These are phyloP conservation scores for Colletotrichum spaethianum DNA, from an alignment of 2,329 filamentous ascomycete species.

Conservation along the genomic window DNA sequence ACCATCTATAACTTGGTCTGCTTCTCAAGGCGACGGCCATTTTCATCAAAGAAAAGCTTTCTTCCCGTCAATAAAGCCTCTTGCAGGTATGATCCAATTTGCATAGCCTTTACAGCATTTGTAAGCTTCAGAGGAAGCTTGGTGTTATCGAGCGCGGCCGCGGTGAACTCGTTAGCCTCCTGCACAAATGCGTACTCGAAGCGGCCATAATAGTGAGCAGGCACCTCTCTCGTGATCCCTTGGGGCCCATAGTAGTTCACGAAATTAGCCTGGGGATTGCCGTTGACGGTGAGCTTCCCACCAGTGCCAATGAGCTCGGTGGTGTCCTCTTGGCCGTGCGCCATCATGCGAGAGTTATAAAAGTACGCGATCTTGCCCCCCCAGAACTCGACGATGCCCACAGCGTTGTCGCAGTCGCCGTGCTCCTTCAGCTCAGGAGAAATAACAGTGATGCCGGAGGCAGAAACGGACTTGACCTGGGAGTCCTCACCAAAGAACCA, in stretches of 20 bases:
- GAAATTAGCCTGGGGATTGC: constrained; percentile 67
- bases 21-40: constrained; percentile 59
- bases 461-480: constrained; percentile 50
- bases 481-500: constrained; percentile 53
- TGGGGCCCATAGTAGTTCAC: constrained; percentile 67
- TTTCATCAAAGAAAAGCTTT: constrained; percentile 72
- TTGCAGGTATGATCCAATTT: constrained; percentile 73
- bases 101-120: constrained; percentile 72
- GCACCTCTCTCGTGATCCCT: constrained; percentile 72
- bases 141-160: constrained; percentile 68
- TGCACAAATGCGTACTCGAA: constrained; percentile 74
- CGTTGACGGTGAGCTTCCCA: constrained; percentile 75
- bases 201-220: constrained; percentile 73
- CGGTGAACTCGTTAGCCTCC: constrained; percentile 75
- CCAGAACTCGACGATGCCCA: constrained; percentile 76
- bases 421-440: constrained; percentile 51
- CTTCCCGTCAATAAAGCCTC: constrained; percentile 67
- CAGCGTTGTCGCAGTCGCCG: constrained; percentile 50
- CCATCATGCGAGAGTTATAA: constrained; percentile 77
- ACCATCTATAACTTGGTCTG: constrained; percentile 51
- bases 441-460: constrained; percentile 50
- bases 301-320: constrained; percentile 78
- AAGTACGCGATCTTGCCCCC: constrained; percentile 75
- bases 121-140: constrained; percentile 68
- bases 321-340: constrained; percentile 76